Percentiles rank a stretch among this genome's conserved stretches.
phyloP scores from a whole-genome alignment of 176 grass and related monocot genomes.

The Phoenix dactylifera region DNA sequence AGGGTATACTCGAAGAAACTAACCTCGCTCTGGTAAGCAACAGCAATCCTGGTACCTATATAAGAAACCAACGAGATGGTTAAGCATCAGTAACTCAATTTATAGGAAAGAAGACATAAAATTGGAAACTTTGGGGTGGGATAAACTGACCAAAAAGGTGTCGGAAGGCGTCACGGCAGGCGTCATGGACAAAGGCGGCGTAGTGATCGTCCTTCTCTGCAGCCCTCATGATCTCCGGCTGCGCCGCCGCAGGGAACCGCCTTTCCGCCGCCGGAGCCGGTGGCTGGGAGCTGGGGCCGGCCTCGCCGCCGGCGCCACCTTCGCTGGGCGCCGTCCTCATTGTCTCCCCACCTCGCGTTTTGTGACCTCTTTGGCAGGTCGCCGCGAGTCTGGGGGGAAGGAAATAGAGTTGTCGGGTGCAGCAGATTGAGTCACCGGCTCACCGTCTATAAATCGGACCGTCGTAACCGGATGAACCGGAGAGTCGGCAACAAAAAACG shows the following conservation, averaged over 20 bases:
- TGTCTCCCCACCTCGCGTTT: too few relatives aligned
- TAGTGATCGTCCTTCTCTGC: constrained; percentile 97
- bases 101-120: too few relatives aligned
- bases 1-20: constrained; percentile 10
- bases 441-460: too few relatives aligned
- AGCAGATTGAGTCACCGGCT: too few relatives aligned
- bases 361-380: too few relatives aligned
- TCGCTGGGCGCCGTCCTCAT: neutral
- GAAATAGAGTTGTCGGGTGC: too few relatives aligned
- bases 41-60: constrained; percentile 73
- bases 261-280: constrained; percentile 11
- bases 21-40: constrained; percentile 90
- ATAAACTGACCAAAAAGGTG: constrained; percentile 59
- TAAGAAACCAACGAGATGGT: constrained; percentile 17
- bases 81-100: neutral
- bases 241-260: constrained; percentile 59
- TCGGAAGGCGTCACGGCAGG: constrained; percentile 88
- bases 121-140: too few relatives aligned
- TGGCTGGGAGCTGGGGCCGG: constrained; percentile 37
- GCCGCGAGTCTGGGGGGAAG: too few relatives aligned
- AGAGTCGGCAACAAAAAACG: too few relatives aligned
- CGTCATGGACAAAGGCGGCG: constrained; percentile 79
- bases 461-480: too few relatives aligned
- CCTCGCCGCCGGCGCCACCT: constrained; percentile 27
- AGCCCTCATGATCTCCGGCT: constrained; percentile 96